A percentile compares a stretch with the other conserved stretches of the same genome.
Conservation (phyloP, 2,329 filamentous ascomycete species). For the Sporothrix dimorphospora region DNA sequence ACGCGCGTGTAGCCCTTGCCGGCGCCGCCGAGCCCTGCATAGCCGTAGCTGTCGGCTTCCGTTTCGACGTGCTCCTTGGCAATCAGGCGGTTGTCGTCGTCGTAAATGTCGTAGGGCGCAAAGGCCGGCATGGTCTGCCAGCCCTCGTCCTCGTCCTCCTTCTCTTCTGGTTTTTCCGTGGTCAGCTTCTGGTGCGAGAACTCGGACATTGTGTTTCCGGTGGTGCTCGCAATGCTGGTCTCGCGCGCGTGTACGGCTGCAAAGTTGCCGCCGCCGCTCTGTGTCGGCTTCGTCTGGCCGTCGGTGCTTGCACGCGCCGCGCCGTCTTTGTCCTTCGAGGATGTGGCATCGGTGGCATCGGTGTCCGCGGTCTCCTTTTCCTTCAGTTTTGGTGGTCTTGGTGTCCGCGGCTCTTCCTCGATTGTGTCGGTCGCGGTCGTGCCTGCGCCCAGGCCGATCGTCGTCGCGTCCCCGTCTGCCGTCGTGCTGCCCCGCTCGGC, state of each 20-base stretch:
- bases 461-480: neutral
- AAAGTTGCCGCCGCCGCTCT: slow-evolving; percentile 34
- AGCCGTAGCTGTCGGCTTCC: slow-evolving; percentile 67
- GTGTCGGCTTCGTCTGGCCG: neutral
- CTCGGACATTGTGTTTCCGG: slow-evolving; percentile 64
- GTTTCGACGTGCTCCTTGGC: slow-evolving; percentile 78
- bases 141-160: slow-evolving; percentile 64
- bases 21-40: slow-evolving; percentile 80
- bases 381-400: slow-evolving; percentile 34
- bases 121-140: slow-evolving; percentile 97
- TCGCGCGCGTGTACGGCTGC: slow-evolving; percentile 44
- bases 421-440: slow-evolving; percentile 14
- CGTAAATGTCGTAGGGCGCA: slow-evolving; percentile 91
- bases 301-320: slow-evolving; percentile 3
- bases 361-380: neutral
- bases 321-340: neutral
- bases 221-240: slow-evolving; percentile 45
- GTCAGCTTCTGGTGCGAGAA: slow-evolving; percentile 87
- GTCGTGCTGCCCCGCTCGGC: neutral
- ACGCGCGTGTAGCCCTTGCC: slow-evolving; percentile 95
- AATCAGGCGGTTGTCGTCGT: slow-evolving; percentile 86
- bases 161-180: slow-evolving; percentile 57
- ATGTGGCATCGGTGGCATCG: neutral
- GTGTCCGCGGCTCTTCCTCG: slow-evolving; percentile 37
- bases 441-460: slow-evolving; percentile 31